Base-by-base conservation (phyloP, 2,329 filamentous ascomycete genomes). In the Zasmidium angulare region DNA sequence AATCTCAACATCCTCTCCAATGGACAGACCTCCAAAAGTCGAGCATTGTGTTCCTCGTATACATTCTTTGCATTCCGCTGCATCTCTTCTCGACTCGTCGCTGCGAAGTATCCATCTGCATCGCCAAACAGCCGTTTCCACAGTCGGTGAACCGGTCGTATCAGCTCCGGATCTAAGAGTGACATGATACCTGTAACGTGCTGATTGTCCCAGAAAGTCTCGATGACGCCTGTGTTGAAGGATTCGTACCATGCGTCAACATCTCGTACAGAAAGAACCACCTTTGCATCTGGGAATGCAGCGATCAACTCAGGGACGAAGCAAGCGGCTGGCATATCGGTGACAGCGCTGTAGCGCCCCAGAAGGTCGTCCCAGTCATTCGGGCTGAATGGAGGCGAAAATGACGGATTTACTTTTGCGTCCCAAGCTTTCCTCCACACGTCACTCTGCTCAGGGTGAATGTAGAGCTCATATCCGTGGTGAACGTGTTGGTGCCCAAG, bases 181-280 rank as follows among this genome's bases (percentile, higher is more conserved):
- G 50, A 40, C 26, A 53, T 53, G 14, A 3, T 12, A 9, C 17
- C 22, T 22, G 48, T 26, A 29, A 17, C 19, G 22, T n/a, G 17
- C 10, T 21, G n/a, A 22, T n/a, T 17, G 12, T 49, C n/a, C 31
- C 22, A 17, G 46, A 19, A 10, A 4, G 36, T 43, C n/a, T 21
- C 47, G 19, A 36, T 23, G 31, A 56, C 21, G 21, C 49, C 22
- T 12, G 19, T n/a, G 29, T 19, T n/a, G 10, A 53, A 22, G 22
- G 29, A 53, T n/a, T 53, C 29, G 50, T 65, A 66, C 71, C 72
- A 75, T 0, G 50, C 23, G 2, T 71, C 66, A 1, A 67, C 49
- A 77, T 89, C 86, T 70, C 84, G 86, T 17, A 88, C 83, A 49
- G 85, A 85, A 11, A 66, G 46, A 17, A 66, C 55, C 2, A 66